Conservation (phyloP, 2,329 filamentous ascomycete genomes). For the Taxawa tesnikishii region DNA sequence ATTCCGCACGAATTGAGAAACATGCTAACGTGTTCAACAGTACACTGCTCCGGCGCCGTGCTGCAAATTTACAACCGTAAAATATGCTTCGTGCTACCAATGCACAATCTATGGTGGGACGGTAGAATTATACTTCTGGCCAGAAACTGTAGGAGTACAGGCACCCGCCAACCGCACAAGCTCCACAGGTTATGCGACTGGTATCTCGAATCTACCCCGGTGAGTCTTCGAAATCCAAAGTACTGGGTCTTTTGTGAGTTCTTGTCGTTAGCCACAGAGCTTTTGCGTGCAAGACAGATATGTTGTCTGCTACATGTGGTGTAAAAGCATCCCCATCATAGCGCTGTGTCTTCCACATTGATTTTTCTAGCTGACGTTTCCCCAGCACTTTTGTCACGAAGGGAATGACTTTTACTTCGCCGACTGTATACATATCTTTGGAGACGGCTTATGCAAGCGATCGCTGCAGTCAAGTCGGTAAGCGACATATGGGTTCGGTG, state of each 20-base stretch:
- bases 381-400: not conserved
- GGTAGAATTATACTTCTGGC: not conserved
- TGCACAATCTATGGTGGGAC: not conserved
- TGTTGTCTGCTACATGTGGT: not conserved
- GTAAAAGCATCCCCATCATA: not conserved
- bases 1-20: not conserved
- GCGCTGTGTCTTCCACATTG: not conserved
- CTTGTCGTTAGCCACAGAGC: not conserved
- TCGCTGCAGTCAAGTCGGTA: not conserved
- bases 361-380: not conserved
- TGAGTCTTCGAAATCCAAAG: no score
- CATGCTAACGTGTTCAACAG: not conserved
- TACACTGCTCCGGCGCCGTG: not conserved
- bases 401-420: not conserved
- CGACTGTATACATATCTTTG: not conserved
- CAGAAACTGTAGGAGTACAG: not conserved
- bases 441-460: not conserved
- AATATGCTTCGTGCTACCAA: not conserved
- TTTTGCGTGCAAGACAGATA: not conserved
- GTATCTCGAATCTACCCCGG: not conserved
- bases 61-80: not conserved
- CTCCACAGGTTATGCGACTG: not conserved
- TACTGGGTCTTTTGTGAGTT: not conserved
- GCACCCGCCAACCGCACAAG: not conserved
- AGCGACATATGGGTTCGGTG: not conserved